These are phyloP conservation scores for Penicillium flavigenum DNA, from an alignment of 495 filamentous ascomycete genomes.

Conservation along the genomic window DNA sequence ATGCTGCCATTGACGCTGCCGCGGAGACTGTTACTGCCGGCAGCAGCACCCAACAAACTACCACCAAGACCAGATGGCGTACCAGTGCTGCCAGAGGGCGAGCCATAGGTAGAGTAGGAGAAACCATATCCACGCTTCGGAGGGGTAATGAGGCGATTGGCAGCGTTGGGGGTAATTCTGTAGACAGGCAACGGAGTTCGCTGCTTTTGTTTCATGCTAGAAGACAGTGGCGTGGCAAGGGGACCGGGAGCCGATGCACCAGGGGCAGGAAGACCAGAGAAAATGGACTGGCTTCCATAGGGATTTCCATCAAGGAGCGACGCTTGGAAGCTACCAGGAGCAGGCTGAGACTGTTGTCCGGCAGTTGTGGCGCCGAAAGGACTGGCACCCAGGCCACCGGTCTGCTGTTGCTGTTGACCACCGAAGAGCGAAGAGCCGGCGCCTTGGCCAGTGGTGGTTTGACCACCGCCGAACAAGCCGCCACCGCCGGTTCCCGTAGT, in stretches of 20 bases:
- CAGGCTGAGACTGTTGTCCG: slow-evolving; percentile 46
- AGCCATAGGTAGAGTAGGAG: slow-evolving; percentile 84
- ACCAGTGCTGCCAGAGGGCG: slow-evolving; percentile 69
- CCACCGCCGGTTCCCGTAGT: slow-evolving; percentile 34
- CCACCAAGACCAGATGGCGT: slow-evolving; percentile 65
- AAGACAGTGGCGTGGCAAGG: slow-evolving; percentile 81
- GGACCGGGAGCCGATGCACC: slow-evolving; percentile 70
- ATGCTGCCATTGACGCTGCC: slow-evolving; percentile 53
- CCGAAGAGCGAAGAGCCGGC: slow-evolving; percentile 60
- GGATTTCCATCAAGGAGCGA: slow-evolving; percentile 75
- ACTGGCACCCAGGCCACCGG: slow-evolving; percentile 46
- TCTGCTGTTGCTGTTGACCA: slow-evolving; percentile 61
- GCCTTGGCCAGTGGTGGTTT: slow-evolving; percentile 35
- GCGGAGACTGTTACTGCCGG: slow-evolving; percentile 44
- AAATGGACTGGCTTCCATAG: slow-evolving; percentile 80
- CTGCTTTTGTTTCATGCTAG: slow-evolving; percentile 67
- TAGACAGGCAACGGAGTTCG: slow-evolving; percentile 79
- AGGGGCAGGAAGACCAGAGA: slow-evolving; percentile 64
- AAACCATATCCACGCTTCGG: slow-evolving; percentile 82
- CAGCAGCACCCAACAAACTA: slow-evolving; percentile 55
- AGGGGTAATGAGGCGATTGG: slow-evolving; percentile 76
- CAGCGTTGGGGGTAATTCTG: slow-evolving; percentile 78
- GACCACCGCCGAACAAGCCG: slow-evolving; percentile 48
- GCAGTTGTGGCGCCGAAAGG: slow-evolving; percentile 64
- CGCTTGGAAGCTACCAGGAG: slow-evolving; percentile 65